phyloP scores from a whole-genome alignment of 2,329 filamentous ascomycete species.

The Fusarium sp. region DNA sequence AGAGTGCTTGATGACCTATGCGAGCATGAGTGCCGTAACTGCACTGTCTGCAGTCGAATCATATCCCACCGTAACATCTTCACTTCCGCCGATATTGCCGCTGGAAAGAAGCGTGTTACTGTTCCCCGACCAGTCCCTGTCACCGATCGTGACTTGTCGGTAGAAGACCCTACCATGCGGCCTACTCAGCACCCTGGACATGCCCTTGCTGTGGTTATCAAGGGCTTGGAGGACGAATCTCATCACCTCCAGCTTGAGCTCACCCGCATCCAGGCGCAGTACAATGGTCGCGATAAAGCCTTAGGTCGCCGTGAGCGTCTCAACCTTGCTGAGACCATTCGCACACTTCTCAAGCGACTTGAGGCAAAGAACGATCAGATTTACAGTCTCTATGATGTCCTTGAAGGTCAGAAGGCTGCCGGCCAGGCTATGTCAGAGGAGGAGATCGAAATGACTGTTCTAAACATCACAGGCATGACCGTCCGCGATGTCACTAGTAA shows the following conservation, averaged over 20 bases:
- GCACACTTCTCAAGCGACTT: conserved; percentile 68
- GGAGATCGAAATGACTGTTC: conserved; percentile 71
- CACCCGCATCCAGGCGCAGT: conserved; percentile 67
- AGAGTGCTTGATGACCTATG: conserved; percentile 63
- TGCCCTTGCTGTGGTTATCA: conserved; percentile 84
- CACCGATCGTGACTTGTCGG: conserved; percentile 64
- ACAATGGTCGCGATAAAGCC: conserved; percentile 73
- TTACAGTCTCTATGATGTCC: conserved; percentile 83
- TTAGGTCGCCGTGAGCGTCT: conserved; percentile 72
- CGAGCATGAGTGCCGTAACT: conserved; percentile 65
- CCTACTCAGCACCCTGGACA: conserved; percentile 74
- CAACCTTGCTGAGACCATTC: conserved; percentile 67
- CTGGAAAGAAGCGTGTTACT: conserved; percentile 67
- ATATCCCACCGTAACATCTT: conserved; percentile 54
- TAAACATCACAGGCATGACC: conserved; percentile 61
- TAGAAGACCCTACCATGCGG: conserved; percentile 66
- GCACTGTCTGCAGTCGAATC: conserved; percentile 66
- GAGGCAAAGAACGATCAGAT: conserved; percentile 82
- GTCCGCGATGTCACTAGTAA: conserved; percentile 51
- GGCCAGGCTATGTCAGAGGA: conserved; percentile 71
- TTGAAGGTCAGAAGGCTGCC: conserved; percentile 78
- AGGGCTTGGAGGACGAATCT: conserved; percentile 82
- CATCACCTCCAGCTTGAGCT: conserved; percentile 78
- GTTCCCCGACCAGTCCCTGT: conserved; percentile 73
- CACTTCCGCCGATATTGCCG: conserved; percentile 50